phyloP scores from a whole-genome alignment of 352 stramenopile genomes.

The Phytophthora agathidicida region DNA sequence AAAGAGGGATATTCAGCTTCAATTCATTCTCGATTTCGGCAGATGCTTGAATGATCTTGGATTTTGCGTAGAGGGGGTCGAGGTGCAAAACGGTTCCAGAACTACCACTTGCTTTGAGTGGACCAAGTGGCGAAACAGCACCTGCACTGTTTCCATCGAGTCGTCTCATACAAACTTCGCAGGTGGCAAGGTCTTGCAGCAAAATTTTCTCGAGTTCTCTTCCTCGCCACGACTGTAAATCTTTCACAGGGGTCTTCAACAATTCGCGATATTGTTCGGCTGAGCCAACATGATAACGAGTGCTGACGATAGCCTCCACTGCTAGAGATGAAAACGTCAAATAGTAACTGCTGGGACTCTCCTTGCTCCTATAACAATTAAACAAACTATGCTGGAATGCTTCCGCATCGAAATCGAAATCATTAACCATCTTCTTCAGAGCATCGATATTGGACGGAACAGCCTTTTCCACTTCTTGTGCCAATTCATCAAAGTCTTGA shows the following conservation, averaged over 20 bases:
- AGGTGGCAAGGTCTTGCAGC: constrained; percentile 18
- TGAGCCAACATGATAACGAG: constrained; percentile 5
- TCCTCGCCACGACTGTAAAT: constrained; percentile 17
- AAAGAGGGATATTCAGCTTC: constrained; percentile 31
- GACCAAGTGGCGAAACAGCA: not conserved
- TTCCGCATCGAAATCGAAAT: constrained; percentile 6
- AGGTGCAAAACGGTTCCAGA: no score
- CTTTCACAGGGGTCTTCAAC: not conserved
- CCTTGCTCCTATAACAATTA: constrained; percentile 8
- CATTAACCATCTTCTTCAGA: constrained; percentile 2
- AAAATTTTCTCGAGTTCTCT: constrained; percentile 11
- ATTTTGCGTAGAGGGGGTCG: constrained; percentile 1
- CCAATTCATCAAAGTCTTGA: constrained; percentile 8
- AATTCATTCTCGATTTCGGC: constrained; percentile 32
- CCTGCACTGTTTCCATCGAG: constrained; percentile 4
- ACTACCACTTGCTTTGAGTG: no score
- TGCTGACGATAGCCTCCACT: constrained; percentile 4
- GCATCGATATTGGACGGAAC: constrained; percentile 2
- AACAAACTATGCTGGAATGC: constrained; percentile 17
- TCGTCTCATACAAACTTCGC: constrained; percentile 13
- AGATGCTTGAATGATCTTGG: constrained; percentile 25
- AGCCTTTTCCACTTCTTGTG: not conserved
- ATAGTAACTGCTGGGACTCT: not conserved
- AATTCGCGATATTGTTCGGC: constrained; percentile 9
- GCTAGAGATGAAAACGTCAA: constrained; percentile 16